These are phyloP conservation scores for Parmelia sp. DNA, from an alignment of 495 filamentous ascomycete species.

Conservation along the genomic window DNA sequence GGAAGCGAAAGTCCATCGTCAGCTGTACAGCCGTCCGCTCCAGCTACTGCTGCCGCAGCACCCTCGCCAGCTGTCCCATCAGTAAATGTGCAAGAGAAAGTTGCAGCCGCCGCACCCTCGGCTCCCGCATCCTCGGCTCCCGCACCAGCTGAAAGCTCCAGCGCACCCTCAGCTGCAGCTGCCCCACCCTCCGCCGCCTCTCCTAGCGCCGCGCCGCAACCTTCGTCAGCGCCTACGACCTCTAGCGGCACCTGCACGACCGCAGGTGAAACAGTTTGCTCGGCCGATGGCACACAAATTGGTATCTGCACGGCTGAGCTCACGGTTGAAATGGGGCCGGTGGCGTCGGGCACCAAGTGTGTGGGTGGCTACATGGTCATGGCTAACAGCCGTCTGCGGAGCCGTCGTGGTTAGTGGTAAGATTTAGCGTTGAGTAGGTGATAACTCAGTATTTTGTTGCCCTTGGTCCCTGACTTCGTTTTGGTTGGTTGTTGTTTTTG, in stretches of 20 bases:
- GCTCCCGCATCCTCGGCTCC: neutral
- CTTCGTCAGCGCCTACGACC: neutral
- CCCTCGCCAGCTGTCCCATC: neutral
- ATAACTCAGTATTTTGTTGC: neutral
- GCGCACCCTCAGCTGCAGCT: neutral
- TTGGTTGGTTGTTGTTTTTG: too few relatives aligned
- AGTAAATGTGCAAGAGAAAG: neutral
- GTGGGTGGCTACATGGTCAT: neutral
- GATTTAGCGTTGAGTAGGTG: neutral
- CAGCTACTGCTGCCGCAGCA: neutral
- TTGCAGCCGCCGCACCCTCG: neutral
- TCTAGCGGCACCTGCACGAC: neutral
- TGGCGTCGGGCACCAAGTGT: neutral
- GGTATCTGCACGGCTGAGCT: neutral
- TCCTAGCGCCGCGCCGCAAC: neutral
- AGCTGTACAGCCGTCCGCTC: neutral
- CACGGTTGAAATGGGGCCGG: neutral
- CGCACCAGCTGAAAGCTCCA: neutral
- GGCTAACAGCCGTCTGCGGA: constrained; percentile 4
- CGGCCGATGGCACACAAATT: neutral
- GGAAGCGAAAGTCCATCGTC: neutral
- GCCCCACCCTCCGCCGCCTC: neutral
- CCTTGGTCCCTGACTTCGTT: too few relatives aligned
- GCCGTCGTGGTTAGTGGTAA: neutral
- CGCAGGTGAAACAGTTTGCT: neutral